These are phyloP conservation scores for Trichoderma pleuroti DNA, from an alignment of 2,329 filamentous ascomycete species.

Conservation along the genomic window DNA sequence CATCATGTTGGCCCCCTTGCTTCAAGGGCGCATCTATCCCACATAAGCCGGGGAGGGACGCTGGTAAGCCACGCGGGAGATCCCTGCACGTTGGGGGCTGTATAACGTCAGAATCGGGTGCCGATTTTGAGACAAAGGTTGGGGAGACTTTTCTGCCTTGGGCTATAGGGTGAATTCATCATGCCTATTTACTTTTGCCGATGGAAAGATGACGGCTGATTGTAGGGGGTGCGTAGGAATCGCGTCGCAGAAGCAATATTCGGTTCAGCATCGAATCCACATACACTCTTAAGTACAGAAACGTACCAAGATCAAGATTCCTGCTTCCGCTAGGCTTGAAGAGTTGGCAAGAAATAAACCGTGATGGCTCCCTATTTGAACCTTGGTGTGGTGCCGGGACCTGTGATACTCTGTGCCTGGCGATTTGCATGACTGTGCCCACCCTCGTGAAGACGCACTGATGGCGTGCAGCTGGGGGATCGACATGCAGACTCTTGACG, in stretches of 20 bases:
- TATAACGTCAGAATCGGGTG: conserved; percentile 12
- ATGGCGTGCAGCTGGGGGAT: neutral
- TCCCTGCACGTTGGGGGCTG: neutral
- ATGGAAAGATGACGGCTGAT: neutral
- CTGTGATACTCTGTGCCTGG: neutral
- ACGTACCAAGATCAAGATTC: too few relatives aligned
- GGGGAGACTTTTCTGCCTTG: neutral
- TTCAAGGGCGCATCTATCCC: neutral
- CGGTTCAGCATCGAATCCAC: too few relatives aligned
- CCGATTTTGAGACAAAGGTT: neutral
- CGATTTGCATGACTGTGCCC: conserved; percentile 2
- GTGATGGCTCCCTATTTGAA: neutral
- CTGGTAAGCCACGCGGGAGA: neutral
- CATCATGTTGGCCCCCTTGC: neutral
- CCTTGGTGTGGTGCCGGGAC: neutral
- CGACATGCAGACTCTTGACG: neutral
- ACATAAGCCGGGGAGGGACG: neutral
- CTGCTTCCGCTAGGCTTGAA: neutral
- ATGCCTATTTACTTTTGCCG: too few relatives aligned
- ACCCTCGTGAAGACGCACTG: neutral
- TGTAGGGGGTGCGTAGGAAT: neutral
- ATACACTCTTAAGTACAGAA: too few relatives aligned
- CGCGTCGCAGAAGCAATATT: too few relatives aligned
- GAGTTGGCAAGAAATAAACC: neutral
- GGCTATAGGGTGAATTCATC: too few relatives aligned